Base-by-base conservation (phyloP, 1,284 basidiomycete genomes). In the Ustilago xerochloae region DNA sequence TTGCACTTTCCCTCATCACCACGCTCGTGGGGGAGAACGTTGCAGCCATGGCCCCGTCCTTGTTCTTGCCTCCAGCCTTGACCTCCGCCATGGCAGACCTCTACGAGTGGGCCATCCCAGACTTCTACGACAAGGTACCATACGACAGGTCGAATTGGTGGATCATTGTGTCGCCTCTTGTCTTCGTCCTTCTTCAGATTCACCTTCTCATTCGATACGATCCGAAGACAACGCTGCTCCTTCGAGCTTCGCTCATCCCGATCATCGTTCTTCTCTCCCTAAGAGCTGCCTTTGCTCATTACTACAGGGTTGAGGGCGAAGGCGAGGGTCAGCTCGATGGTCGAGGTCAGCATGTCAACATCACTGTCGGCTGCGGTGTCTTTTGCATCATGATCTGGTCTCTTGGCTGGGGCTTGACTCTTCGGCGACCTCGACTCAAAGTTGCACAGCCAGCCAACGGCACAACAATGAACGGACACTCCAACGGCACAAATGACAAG, bases 121-220 rank as follows among this genome's bases (percentile, higher is more conserved):
- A 55, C 55, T 75, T 60, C 22, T 9, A 63, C 46, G 47, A 63
- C 39, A 75, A 75, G 56, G 16, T 35, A 6, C 63, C 53, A 1
- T 62, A 53, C 51, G 36, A 54, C 7, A 16, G 32, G 1, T 51
- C 51, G 22, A 75, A 62, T 39, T 24, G 35, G 0, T 63, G 53
- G 66, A 45, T 55, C 18, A 8, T 56, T 6, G 46, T 30, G 4
- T 38, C 63, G 15, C 46, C 55, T 2, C 1, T 70, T 1, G 55
- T 52, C 1, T 33, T 70, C 9, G 24, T 70, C 28, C 28, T 60
- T 6, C 41, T 66, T 10, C 72, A 75, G 49, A 54, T 70, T 15
- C 72, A 70, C 18, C 52, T 75, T 16, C 56, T 75, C 0, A 16
- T 75, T 2, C 65, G 72, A 1, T 69, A 60, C 45, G 33, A 63